A percentile compares a stretch with the other conserved stretches of the same genome.
Evolutionary conservation across 1,284 basidiomycete species (phyloP).

Genomic region (Microbotryum violaceum): DNA sequence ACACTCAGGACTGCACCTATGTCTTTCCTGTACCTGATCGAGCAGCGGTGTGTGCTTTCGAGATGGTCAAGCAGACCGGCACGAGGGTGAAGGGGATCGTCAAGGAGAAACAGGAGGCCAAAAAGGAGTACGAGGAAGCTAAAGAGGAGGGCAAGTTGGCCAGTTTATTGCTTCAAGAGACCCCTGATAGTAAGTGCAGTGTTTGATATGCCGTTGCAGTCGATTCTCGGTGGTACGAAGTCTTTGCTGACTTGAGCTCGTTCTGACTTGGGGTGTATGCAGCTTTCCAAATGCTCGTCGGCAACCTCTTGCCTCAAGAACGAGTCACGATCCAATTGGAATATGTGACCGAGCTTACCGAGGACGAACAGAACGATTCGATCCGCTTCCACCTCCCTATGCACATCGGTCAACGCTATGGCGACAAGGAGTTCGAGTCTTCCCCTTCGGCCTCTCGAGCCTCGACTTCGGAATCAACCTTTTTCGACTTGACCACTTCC

Average conservation of each 20-base stretch:
- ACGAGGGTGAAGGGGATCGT: conserved; percentile 47
- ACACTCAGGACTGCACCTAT: conserved; percentile 46
- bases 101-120: conserved; percentile 49
- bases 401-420: conserved; percentile 13
- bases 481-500: conserved; percentile 4
- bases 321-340: conserved; percentile 13
- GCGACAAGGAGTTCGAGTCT: neutral
- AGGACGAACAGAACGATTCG: conserved; percentile 21
- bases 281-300: conserved; percentile 16
- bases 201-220: neutral
- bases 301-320: conserved; percentile 14
- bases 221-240: neutral
- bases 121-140: conserved; percentile 46
- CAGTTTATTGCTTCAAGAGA: conserved; percentile 41
- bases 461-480: neutral
- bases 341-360: conserved; percentile 21
- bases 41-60: conserved; percentile 51
- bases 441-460: neutral
- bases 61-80: conserved; percentile 45
- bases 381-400: conserved; percentile 19
- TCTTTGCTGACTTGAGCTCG: neutral
- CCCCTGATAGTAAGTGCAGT: conserved; percentile 10
- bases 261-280: neutral
- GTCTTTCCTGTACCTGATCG: conserved; percentile 55
- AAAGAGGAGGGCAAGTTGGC: conserved; percentile 44